Conservation (phyloP, 1,139 yeast species). For the Yamadazyma oceani region DNA sequence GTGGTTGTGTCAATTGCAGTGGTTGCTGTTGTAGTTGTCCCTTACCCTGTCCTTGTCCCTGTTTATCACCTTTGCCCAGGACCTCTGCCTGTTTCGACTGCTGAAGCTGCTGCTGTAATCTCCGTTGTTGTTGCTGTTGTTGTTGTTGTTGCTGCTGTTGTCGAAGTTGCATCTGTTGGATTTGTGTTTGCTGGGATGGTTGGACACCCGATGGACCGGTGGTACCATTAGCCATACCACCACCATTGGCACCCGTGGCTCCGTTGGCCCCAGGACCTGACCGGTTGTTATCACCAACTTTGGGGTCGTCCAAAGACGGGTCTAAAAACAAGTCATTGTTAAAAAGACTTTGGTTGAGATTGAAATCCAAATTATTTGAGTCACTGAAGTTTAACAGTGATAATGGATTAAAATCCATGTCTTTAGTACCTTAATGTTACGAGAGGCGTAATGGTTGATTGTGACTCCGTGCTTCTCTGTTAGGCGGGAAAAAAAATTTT, state of each 20-base stretch:
- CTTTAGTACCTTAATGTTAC: no score
- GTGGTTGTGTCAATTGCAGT: not conserved
- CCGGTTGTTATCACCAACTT: not conserved
- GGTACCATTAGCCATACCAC: not conserved
- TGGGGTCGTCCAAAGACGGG: conserved; percentile 4
- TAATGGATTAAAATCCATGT: conserved; percentile 17
- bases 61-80: not conserved
- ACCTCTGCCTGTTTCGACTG: no score
- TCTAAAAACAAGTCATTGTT: conserved; percentile 4
- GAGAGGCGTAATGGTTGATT: not conserved
- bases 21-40: conserved; percentile 1
- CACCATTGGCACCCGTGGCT: not conserved
- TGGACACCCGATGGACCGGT: not conserved
- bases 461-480: conserved; percentile 1
- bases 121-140: not conserved
- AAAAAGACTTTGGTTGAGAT: conserved; percentile 10
- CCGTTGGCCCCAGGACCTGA: not conserved
- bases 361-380: conserved; percentile 13
- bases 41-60: not conserved
- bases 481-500: not conserved
- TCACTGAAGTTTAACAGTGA: conserved; percentile 13
- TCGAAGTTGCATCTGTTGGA: not conserved
- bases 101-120: not conserved
- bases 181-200: not conserved
- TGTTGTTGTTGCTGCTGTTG: conserved; percentile 2